Percentiles rank a stretch among this genome's conserved stretches.
These are phyloP conservation scores for Eurotiales sp. DNA, from an alignment of 2,329 filamentous ascomycete genomes.

Conservation along the genomic window DNA sequence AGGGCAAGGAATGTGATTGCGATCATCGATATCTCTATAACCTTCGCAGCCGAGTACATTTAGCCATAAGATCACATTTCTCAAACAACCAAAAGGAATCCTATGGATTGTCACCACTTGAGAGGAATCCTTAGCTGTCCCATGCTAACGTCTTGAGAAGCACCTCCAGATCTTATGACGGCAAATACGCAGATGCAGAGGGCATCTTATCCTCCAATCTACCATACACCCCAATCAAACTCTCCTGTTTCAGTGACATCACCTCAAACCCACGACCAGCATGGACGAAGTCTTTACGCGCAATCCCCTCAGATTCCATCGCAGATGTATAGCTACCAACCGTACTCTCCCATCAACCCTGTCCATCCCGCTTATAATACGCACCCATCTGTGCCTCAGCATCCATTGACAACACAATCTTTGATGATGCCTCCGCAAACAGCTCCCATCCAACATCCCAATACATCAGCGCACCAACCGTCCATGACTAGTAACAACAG, in stretches of 20 bases:
- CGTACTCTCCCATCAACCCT: slow-evolving; percentile 50
- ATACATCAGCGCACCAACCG: slow-evolving; percentile 37
- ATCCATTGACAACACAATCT: slow-evolving; percentile 54
- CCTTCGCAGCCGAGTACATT: slow-evolving; percentile 29
- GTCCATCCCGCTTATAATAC: slow-evolving; percentile 56
- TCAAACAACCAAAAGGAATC: not conserved
- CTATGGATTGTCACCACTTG: not conserved
- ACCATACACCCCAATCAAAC: slow-evolving; percentile 89
- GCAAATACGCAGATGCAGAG: slow-evolving; percentile 62
- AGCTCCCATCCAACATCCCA: slow-evolving; percentile 25
- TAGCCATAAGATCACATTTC: not conserved
- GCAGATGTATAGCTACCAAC: slow-evolving; percentile 74
- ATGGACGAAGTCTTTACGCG: slow-evolving; percentile 75
- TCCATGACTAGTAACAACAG: slow-evolving; percentile 57
- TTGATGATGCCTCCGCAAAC: slow-evolving; percentile 50
- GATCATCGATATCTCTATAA: not conserved
- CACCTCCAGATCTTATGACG: slow-evolving; percentile 68
- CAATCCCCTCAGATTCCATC: slow-evolving; percentile 78
- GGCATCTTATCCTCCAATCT: slow-evolving; percentile 84
- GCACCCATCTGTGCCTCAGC: slow-evolving; percentile 52
- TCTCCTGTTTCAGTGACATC: slow-evolving; percentile 92
- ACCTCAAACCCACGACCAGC: slow-evolving; percentile 81
- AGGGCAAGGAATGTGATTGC: not conserved
- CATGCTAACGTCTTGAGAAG: slow-evolving; percentile 48
- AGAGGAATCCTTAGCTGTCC: not conserved